Conservation (phyloP, 1,284 basidiomycete genomes). For the Irpex rosettiformis region DNA sequence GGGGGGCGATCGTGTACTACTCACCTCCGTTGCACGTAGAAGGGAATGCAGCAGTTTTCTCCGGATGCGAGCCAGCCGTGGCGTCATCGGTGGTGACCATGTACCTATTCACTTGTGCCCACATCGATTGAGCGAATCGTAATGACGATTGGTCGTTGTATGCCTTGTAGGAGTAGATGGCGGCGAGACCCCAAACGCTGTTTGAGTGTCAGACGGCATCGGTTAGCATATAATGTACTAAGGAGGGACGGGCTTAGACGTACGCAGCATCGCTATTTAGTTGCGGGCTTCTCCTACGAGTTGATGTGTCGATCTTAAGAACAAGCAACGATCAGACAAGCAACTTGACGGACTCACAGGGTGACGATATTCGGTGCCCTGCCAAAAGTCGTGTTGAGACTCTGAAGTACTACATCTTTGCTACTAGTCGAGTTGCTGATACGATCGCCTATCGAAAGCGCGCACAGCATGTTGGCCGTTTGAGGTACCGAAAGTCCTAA, state of each 20-base stretch:
- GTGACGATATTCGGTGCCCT: too few species aligned
- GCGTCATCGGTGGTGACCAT: background rate
- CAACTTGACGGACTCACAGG: background rate
- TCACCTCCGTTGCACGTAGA: background rate
- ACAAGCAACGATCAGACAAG: background rate
- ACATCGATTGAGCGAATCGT: background rate
- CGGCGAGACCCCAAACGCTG: conserved; percentile 4
- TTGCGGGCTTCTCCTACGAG: background rate
- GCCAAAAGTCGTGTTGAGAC: too few species aligned
- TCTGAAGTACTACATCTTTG: too few species aligned
- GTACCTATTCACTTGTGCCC: background rate
- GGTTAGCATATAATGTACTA: background rate
- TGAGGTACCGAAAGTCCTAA: too few species aligned
- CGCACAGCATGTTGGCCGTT: too few species aligned
- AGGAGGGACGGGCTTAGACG: background rate
- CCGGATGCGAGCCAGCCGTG: background rate
- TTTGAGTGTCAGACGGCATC: too few species aligned
- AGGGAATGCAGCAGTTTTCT: background rate
- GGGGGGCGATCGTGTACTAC: too few species aligned
- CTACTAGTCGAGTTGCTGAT: too few species aligned
- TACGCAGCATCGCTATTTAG: background rate
- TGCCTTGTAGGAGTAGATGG: conserved; percentile 1
- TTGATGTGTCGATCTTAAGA: too few species aligned
- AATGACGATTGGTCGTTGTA: conserved; percentile 1
- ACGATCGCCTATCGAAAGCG: too few species aligned